Conservation (phyloP, 139 green algal species). For the Desmodesmus armatus region DNA sequence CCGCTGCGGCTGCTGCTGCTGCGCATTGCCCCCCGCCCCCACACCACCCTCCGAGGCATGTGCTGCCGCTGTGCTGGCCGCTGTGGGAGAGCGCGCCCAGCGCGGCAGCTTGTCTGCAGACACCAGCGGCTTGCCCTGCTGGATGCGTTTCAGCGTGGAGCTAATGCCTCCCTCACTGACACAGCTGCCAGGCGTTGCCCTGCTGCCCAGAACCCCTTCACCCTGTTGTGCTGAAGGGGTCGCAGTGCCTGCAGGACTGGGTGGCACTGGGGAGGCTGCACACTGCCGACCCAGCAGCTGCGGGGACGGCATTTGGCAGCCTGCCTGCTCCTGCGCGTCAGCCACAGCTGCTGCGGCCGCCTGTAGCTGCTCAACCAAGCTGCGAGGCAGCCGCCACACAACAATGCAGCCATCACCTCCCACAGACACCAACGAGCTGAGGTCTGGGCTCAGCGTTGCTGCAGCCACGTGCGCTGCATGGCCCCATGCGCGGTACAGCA, state of each 20-base stretch:
- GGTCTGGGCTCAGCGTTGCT: slow-evolving; percentile 35
- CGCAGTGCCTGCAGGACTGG: not conserved
- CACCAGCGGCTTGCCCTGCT: slow-evolving; percentile 55
- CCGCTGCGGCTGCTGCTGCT: slow-evolving; percentile 6
- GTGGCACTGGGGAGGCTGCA: not conserved
- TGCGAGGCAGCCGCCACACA: slow-evolving; percentile 60
- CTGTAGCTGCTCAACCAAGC: slow-evolving; percentile 41
- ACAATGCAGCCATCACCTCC: slow-evolving; percentile 66
- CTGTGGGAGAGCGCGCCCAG: slow-evolving; percentile 44
- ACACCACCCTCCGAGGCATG: too few species aligned
- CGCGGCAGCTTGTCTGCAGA: slow-evolving; percentile 57
- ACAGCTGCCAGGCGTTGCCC: slow-evolving; percentile 1
- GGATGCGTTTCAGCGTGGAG: slow-evolving; percentile 43
- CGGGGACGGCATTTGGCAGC: not conserved
- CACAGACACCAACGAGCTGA: slow-evolving; percentile 46
- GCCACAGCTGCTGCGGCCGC: slow-evolving; percentile 20
- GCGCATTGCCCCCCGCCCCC: too few species aligned
- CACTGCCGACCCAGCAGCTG: not conserved
- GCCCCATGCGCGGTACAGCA: slow-evolving; percentile 51
- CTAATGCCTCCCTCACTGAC: slow-evolving; percentile 37
- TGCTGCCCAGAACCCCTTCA: not conserved
- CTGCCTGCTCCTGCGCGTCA: slow-evolving; percentile 20
- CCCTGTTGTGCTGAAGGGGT: not conserved
- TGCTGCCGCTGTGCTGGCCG: too few species aligned
- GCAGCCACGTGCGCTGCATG: slow-evolving; percentile 55